A percentile compares a stretch with the other conserved stretches of the same genome.
phyloP scores from a whole-genome alignment of 768 basidiomycete species.

The Suillus spraguei region DNA sequence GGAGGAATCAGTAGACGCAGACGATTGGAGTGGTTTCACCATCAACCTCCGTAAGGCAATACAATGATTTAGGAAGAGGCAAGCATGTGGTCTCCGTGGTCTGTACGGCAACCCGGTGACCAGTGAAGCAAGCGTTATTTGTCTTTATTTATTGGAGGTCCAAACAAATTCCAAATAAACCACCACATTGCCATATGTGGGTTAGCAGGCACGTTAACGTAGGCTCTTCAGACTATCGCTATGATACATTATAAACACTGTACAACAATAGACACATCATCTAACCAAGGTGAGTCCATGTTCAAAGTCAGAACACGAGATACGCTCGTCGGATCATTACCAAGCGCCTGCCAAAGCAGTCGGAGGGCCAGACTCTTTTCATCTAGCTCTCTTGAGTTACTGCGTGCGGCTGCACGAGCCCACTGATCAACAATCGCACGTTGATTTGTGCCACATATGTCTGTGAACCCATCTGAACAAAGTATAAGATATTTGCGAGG shows the following conservation, averaged over 20 bases:
- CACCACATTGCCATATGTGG: constrained; percentile 13
- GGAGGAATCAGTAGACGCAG: constrained; percentile 40
- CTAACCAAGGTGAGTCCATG: constrained; percentile 67
- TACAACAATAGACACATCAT: constrained; percentile 69
- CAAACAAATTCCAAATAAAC: constrained; percentile 12
- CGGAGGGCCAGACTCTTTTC: constrained; percentile 50
- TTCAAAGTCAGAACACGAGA: constrained; percentile 65
- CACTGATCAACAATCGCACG: constrained; percentile 51
- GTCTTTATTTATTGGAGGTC: constrained; percentile 14
- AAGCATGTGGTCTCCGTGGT: background rate
- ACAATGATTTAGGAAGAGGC: constrained; percentile 3
- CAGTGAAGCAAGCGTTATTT: constrained; percentile 14
- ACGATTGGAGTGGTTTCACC: constrained; percentile 8
- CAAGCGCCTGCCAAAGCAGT: constrained; percentile 57
- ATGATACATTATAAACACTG: constrained; percentile 45
- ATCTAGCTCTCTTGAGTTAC: constrained; percentile 12
- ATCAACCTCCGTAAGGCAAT: constrained; percentile 3
- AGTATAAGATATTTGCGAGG: constrained; percentile 59
- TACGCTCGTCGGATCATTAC: constrained; percentile 55
- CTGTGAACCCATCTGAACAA: constrained; percentile 68
- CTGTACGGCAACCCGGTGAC: background rate
- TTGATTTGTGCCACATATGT: constrained; percentile 55
- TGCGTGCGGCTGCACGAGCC: constrained; percentile 26
- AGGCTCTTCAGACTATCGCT: background rate
- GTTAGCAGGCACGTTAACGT: constrained; percentile 11